Percentiles rank a stretch among this genome's conserved stretches.
These are phyloP conservation scores for Extremus antarcticus DNA, from an alignment of 495 filamentous ascomycete genomes.

Conservation along the genomic window DNA sequence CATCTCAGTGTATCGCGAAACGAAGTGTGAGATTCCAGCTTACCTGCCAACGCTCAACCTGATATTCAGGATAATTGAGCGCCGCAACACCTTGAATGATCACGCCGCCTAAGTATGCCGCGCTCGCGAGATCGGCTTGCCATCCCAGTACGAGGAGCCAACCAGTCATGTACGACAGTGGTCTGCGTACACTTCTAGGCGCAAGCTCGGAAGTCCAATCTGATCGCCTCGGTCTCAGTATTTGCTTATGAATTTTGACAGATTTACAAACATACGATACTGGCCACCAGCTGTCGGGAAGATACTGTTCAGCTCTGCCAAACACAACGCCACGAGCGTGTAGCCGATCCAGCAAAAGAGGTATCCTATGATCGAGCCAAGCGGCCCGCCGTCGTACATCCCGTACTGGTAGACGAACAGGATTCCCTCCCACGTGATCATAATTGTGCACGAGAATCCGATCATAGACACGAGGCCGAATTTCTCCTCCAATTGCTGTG, in stretches of 20 bases:
- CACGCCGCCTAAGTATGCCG: constrained; percentile 30
- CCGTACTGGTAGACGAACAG: neutral
- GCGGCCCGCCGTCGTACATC: neutral
- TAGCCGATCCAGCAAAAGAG: neutral
- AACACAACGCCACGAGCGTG: neutral
- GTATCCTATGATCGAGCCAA: constrained; percentile 1
- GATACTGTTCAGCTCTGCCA: neutral
- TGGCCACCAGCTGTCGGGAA: neutral
- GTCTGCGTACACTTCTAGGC: constrained; percentile 45
- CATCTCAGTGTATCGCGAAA: too few species aligned
- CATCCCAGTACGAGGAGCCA: constrained; percentile 65
- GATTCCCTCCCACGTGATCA: neutral
- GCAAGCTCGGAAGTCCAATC: constrained; percentile 60
- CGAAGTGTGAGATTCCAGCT: neutral
- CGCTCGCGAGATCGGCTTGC: constrained; percentile 38
- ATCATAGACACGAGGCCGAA: neutral
- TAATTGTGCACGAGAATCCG: neutral
- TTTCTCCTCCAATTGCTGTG: neutral
- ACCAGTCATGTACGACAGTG: constrained; percentile 57
- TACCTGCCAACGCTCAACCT: constrained; percentile 47
- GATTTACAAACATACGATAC: neutral
- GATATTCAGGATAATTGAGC: constrained; percentile 37
- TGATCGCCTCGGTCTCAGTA: constrained; percentile 46
- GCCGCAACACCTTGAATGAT: constrained; percentile 35
- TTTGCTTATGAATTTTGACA: neutral